phyloP scores from a whole-genome alignment of 208 protist species.

The Crithidia expoeki region DNA sequence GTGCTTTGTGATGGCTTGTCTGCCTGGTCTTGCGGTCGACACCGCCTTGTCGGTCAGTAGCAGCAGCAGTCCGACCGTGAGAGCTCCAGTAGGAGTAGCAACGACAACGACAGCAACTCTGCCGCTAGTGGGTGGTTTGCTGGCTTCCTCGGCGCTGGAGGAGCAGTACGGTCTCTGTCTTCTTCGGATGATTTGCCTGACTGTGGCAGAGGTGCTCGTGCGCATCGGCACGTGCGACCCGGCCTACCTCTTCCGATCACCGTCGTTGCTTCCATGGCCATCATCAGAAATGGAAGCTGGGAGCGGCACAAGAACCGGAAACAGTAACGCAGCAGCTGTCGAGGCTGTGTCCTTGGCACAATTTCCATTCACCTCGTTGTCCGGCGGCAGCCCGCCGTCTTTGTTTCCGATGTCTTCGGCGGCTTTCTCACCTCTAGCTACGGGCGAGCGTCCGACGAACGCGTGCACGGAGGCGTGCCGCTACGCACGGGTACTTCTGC shows the following conservation, averaged over 20 bases:
- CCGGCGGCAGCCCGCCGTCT: not conserved
- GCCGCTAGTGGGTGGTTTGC: conserved; percentile 23
- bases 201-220: conserved; percentile 67
- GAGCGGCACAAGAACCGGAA: not conserved
- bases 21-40: conserved; percentile 25
- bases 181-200: conserved; percentile 53
- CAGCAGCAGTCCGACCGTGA: not conserved
- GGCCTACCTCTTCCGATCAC: conserved; percentile 39
- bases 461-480: conserved; percentile 67
- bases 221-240: conserved; percentile 51
- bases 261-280: not conserved
- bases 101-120: not conserved
- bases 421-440: not conserved
- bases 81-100: not conserved
- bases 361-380: not conserved
- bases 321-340: too few species aligned
- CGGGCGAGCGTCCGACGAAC: conserved; percentile 28
- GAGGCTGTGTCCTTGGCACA: not conserved
- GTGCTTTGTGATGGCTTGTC: conserved; percentile 30
- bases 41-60: conserved; percentile 3
- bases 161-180: conserved; percentile 55
- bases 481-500: conserved; percentile 52
- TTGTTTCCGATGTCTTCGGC: not conserved
- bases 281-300: not conserved
- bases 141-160: conserved; percentile 43